A percentile compares a stretch with the other conserved stretches of the same genome.
phyloP scores from a whole-genome alignment of 805 yeast genomes.

The Yamadazyma laniorum region DNA sequence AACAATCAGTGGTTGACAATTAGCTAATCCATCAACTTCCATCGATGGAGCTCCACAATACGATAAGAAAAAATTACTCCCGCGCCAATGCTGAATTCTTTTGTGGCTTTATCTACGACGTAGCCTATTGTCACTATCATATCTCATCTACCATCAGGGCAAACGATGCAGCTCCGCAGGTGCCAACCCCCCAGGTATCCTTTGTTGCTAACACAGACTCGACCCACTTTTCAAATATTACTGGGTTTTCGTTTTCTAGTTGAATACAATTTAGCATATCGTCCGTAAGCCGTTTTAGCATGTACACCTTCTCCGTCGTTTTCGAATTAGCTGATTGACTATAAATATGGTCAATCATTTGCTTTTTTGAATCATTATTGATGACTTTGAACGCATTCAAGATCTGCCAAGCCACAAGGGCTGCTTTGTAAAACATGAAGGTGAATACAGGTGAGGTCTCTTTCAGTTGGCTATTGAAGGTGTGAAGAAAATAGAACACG shows the following conservation, averaged over 20 bases:
- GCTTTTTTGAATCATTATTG: background rate
- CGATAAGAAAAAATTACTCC: background rate
- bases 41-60: slow-evolving; percentile 1
- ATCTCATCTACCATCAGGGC: background rate
- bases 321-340: background rate
- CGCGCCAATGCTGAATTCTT: background rate
- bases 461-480: background rate
- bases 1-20: too few species aligned
- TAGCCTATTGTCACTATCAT: background rate
- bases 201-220: background rate
- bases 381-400: background rate
- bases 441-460: slow-evolving; percentile 1
- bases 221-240: slow-evolving; percentile 1
- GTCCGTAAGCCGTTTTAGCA: background rate
- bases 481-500: background rate
- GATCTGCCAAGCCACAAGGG: slow-evolving; percentile 2
- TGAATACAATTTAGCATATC: slow-evolving; percentile 2
- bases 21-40: background rate
- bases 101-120: too few species aligned
- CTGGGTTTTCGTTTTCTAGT: background rate
- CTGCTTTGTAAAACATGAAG: slow-evolving; percentile 3
- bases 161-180: slow-evolving; percentile 2
- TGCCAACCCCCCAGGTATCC: slow-evolving; percentile 2
- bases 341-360: background rate
- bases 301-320: background rate